Percentiles rank a stretch among this genome's conserved stretches.
Evolutionary conservation across 169 alveolate genomes (phyloP).

Genomic region (Pseudocohnilembus persalinus): DNA sequence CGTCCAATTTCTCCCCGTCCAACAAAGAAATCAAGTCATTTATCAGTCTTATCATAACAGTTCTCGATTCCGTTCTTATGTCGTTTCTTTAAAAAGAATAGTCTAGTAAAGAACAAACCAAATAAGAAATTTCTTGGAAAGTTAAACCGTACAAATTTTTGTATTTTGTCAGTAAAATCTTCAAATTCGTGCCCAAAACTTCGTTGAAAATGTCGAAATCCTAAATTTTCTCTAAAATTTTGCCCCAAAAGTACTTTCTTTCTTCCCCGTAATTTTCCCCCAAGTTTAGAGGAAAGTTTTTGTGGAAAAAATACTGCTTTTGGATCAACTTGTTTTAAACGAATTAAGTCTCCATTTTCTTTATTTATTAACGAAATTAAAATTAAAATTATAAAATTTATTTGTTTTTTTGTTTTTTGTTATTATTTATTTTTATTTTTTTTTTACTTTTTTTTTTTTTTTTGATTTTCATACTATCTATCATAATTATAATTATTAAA

Average conservation of each 20-base stretch:
- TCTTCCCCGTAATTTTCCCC: slow-evolving; percentile 7
- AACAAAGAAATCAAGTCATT: not conserved
- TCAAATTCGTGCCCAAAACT: slow-evolving; percentile 1
- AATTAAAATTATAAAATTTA: too few species aligned
- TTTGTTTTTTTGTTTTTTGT: not conserved
- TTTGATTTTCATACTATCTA: too few species aligned
- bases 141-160: slow-evolving; percentile 19
- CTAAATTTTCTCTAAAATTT: slow-evolving; percentile 1
- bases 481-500: too few species aligned
- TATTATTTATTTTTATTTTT: too few species aligned
- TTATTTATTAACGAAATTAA: too few species aligned
- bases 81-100: not conserved
- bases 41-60: not conserved
- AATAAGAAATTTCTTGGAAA: not conserved
- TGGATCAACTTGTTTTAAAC: not conserved
- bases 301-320: not conserved
- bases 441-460: too few species aligned
- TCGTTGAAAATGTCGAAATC: not conserved
- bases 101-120: slow-evolving; percentile 1
- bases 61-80: not conserved
- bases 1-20: not conserved
- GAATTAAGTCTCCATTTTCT: too few species aligned
- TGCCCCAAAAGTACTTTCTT: slow-evolving; percentile 23
- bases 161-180: not conserved
- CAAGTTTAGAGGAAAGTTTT: not conserved